Evolutionary conservation across 1,139 yeast species (phyloP).

Genomic region (Hansenula lynferdii): DNA sequence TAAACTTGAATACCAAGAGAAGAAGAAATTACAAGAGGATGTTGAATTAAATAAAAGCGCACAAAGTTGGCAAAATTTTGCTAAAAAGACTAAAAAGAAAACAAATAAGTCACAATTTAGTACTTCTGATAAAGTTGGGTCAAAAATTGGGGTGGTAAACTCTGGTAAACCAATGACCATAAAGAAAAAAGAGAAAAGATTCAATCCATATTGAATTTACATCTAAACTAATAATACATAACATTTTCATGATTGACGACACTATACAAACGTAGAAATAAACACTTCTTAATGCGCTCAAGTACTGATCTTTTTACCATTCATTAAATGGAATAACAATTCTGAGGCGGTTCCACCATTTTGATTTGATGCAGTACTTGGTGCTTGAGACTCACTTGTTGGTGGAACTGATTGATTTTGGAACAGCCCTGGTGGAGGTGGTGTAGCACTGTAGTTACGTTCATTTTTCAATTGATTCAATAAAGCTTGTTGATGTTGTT

Average conservation of each 20-base stretch:
- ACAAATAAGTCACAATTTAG: conserved; percentile 21
- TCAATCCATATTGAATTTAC: conserved; percentile 6
- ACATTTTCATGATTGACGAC: background rate
- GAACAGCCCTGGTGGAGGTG: conserved; percentile 46
- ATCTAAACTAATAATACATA: background rate
- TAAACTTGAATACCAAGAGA: conserved; percentile 2
- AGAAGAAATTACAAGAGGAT: conserved; percentile 8
- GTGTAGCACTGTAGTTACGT: conserved; percentile 25
- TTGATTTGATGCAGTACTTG: conserved; percentile 14
- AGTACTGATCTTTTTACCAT: conserved; percentile 50
- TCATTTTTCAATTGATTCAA: conserved; percentile 13
- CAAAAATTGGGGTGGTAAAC: conserved; percentile 24
- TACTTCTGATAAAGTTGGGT: conserved; percentile 22
- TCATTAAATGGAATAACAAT: conserved; percentile 63
- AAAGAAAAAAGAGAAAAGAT: conserved; percentile 3
- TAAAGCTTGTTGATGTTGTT: conserved; percentile 10
- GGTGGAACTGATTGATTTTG: conserved; percentile 13
- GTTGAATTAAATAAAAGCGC: conserved; percentile 20
- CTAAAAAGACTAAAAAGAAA: conserved; percentile 20
- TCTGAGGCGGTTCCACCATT: conserved; percentile 48
- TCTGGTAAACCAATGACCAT: conserved; percentile 18
- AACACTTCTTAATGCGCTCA: conserved; percentile 6
- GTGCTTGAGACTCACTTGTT: too few species aligned
- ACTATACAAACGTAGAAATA: background rate
- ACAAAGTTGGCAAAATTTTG: conserved; percentile 29